Base-by-base conservation (phyloP, 2,329 filamentous ascomycete species). In the Lachnellula arida region DNA sequence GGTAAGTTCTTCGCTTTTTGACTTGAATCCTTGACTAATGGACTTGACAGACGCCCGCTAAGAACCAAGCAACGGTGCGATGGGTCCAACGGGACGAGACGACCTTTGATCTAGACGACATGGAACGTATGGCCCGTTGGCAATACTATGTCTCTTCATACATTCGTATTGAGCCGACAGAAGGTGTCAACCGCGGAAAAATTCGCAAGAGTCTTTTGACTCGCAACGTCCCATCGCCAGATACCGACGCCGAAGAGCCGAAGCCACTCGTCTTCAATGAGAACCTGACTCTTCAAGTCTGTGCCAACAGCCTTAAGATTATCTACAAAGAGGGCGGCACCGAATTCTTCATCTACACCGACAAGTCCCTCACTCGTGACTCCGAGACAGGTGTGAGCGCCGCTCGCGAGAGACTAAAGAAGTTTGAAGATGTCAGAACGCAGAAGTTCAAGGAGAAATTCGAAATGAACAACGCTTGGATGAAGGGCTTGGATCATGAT, bases 121-220 rank as follows among this genome's bases (percentile, higher is more conserved):
- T 96, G 77, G 88, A 94, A 68, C 82, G 86, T 50, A 86, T 87
- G 55, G 86, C 91, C 60, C 81, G 85, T 40, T 99, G 94, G 94
- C 89, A 93, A 65, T 96, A 95, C 75, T 99, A 99, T 70, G 90
- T 96, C 55, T 92, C 93, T 17, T 91, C 92, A 0, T 97, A 89
- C 72, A 89, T 91, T 63, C 89, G 91, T 60, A 82, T 92, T 23
- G 91, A 96, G 67, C 89, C 90, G 2, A 99, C 94, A 0, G 89
- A 94, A 72, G 89, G 89, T 14, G 80, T 94, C 2, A 76, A 80
- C 6, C 78, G 85, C 49, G 79, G 80, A 5, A 82, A 81, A 48
- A 78, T 91, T 66, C 82, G 81, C 59, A 87, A 85, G 73, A 80
- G 84, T 4, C 83, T 91, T 56, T 77, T 93, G 15, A 81, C 83